Evolutionary conservation across 106 monocot species (phyloP), one percentile per base, ranked within the genome.

Genomic region (Dioscorea dumetorum): DNA sequence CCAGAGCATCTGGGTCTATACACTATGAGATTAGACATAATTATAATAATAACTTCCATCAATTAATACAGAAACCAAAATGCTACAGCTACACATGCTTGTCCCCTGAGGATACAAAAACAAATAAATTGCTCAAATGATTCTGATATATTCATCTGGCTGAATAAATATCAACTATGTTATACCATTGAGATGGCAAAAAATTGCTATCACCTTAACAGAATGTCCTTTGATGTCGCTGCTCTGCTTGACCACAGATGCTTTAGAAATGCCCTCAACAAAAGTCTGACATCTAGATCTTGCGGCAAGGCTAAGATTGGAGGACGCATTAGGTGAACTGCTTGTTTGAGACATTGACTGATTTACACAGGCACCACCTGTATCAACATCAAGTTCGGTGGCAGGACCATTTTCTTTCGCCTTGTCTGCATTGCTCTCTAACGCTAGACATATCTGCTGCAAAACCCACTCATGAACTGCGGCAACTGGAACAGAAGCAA

Each of bases 261-360:
- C 76, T 82, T 89, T 97, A 66, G 86, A 89, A 48, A 97, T 66
- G 68, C 95, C 95, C 64, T 97, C 95, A 22, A 97, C 82, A 86
- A 97, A 84, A 71, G 86, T 88, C 59, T 78, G 78, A 60, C 78
- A 81, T 73, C 87, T 80, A 59, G 73, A 82, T 74, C 66, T 67
- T 18, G 71, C 14, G 70, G 73, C 58, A 70, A 62, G 84, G 57
- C 49, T 65, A 14, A 50, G 58, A 21, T 34, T 65, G 57, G 79
- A 68, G 49, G 28, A 23, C 53, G 51, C 77, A 57, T 23, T 51
- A 1, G 33, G 60, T 61, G 51, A 67, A 22, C 61, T 63, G 52
- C 71, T 67, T 65, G 67, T 77, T 70, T 87, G 83, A 35, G 63
- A 60, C 57, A 59, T 81, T 48, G 63, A 69, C 22, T 64, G 70